Base-by-base conservation (phyloP, 2,329 filamentous ascomycete species). In the Trichoderma semiorbis region DNA sequence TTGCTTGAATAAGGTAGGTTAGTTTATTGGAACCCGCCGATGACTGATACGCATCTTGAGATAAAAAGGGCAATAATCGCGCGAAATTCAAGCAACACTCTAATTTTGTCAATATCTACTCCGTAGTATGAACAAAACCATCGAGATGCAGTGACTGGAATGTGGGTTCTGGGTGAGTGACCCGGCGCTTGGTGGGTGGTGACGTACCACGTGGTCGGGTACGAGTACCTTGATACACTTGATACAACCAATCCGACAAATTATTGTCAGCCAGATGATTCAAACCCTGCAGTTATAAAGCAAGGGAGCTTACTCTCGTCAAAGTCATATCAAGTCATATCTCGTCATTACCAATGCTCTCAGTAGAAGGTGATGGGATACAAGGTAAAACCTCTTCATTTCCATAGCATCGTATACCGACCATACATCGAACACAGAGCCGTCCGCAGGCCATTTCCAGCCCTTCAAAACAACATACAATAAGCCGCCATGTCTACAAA, bases 191-290 rank as follows among this genome's bases (percentile, higher is more conserved):
- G 60, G 60, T 5, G 60, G 60, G 34, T 18, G 64, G 64, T 67
- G 53, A 67, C 64, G 50, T 67, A 58, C 64, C 53, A 28, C 64
- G 32, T 39, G 32, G 18, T 58, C 64, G 64, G 64, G 64, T 67
- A 67, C 64, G 26, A 34, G 21, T 67, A 24, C 64, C 64, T 58
- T 58, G 50, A 57, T 39, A 26, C 47, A 53, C 64, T 58, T 58
- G 50, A 57, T 39, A 26, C 47, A 53, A 53, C 47, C 47, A 53
- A 53, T 3, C 24, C 47, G 47, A 53, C 47, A 24, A 12, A 53
- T 53, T 53, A 24, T 24, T 24, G 47, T 53, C 47, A 53, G 47
- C 47, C 47, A 24, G 43, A 21, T 50, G 43, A 5, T 50, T 50
- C 2, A 7, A 21, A 21, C 43, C 43, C 43, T 53, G 47, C 47